Evolutionary conservation across 2,329 filamentous ascomycete species (phyloP), one percentile per base, ranked within the genome.

Genomic region (Curvularia lunata): DNA sequence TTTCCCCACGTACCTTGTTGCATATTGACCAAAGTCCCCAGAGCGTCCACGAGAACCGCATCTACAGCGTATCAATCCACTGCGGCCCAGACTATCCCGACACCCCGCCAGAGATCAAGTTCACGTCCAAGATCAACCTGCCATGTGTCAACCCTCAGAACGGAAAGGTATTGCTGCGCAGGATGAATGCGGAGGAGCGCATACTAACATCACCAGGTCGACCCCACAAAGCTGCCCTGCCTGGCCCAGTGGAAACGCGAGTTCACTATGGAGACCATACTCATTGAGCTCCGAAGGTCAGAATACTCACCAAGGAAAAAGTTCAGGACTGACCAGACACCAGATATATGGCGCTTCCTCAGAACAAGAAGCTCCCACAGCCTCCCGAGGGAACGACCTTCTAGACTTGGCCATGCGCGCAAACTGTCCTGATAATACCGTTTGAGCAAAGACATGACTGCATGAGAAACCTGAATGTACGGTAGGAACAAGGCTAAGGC

Each of bases 11-110:
- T n/a, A 16, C 5, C 1, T 13, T 1, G 5, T 27, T 28, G 2
- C 3, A 10, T 28, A 52, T 59, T 69, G 30, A 70, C 42, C 38
- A 5, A 42, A 6, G 10, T 8, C 49, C 30, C 18, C 73, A 95
- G 91, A 96, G 92, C 79, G 92, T 89, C 62, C 94, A 98, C 77
- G 95, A 99, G 84, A 99, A 99, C 81, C 91, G 95, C 73, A 99
- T 99, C 81, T 99, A 99, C 84, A 96, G 92, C 68, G 86, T 99
- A 71, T 96, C 94, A 80, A 97, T 99, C 82, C 90, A 96, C 82
- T 99, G 95, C 82, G 93, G 92, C 62, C 84, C 88, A 48, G 83
- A 91, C 56, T 99, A 99, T 78, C 95, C 95, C 51, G 92, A 97
- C 76, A 83, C 86, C 62, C 95, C 95, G 45, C 95, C 95, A 0